Base-by-base conservation (phyloP, 2,329 filamentous ascomycete genomes). In the Ramularia endophylla region DNA sequence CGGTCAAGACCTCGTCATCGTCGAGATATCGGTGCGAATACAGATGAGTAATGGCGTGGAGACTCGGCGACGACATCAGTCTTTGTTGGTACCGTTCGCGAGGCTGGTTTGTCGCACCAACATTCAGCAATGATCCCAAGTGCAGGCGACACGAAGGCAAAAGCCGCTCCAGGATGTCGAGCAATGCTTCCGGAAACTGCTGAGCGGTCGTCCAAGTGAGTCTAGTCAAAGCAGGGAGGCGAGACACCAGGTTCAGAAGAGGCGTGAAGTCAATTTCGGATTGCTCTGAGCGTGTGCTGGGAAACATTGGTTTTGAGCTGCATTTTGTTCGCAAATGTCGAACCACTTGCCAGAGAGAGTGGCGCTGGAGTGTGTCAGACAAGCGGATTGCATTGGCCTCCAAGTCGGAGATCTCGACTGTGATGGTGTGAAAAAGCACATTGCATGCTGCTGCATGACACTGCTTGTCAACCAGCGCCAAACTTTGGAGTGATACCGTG, bases 381-480 rank as follows among this genome's bases (percentile, higher is more conserved):
- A 15, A 15, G n/a, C 20, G 11, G 3, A 20, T 36, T 12, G 34
- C 20, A 8, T 36, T 12, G 4, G 11, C 6, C 5, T 12, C 3
- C 6, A 36, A 15, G 9, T 25, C n/a, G 3, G 17, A n/a, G 11
- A 19, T 16, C 15, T 27, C 25, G 16, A 36, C 11, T 4, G 34
- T 36, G 3, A 25, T 36, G 3, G 9, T 20, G 19, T 6, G 6
- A n/a, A 36, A 36, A 3, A 36, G 16, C 20, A 19, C 6, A 6
- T 27, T 8, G 11, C 34, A 11, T 20, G 34, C 34, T 7, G 34
- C 16, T n/a, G 25, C 34, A 13, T 36, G 11, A 12, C 3, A 20
- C 15, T 36, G 34, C 18, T 36, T 27, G 34, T 36, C 34, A 4
- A 36, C 34, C 20, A 36, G 20, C 9, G 34, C 34, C 18, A 20